Conservation (phyloP, 192 early-diverging fungal genomes). For the Lunasporangiospora selenospora region DNA sequence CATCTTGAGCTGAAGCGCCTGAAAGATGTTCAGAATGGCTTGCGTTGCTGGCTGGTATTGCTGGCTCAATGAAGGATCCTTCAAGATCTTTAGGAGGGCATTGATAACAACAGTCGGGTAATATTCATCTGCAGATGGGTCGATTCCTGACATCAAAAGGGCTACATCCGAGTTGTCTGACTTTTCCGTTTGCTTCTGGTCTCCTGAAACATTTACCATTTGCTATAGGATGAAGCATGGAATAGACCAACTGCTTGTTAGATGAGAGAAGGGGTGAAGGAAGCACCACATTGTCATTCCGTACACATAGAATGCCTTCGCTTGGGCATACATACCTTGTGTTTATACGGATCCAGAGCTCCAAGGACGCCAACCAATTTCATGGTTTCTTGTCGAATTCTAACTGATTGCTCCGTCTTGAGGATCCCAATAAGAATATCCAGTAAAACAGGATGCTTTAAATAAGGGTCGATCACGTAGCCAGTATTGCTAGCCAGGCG, state of each 20-base stretch:
- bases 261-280: too few species aligned
- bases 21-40: constrained; percentile 94
- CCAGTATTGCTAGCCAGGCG: constrained; percentile 87
- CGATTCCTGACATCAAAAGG: constrained; percentile 64
- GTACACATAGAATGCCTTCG: too few species aligned
- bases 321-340: constrained; percentile 62
- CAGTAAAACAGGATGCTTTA: constrained; percentile 86
- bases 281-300: too few species aligned
- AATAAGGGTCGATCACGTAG: constrained; percentile 88
- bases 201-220: constrained; percentile 50
- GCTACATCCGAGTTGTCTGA: constrained; percentile 60
- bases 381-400: constrained; percentile 82
- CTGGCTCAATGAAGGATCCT: constrained; percentile 78
- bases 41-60: constrained; percentile 89
- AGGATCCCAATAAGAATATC: constrained; percentile 79
- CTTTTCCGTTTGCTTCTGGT: constrained; percentile 50
- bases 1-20: constrained; percentile 83
- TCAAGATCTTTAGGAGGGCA: constrained; percentile 86
- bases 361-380: constrained; percentile 93
- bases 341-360: constrained; percentile 90
- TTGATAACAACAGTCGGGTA: constrained; percentile 91
- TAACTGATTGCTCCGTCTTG: constrained; percentile 77
- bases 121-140: constrained; percentile 87
- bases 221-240: constrained; percentile 37
- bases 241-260: background rate